Conservation (phyloP, 371 early-diverging fungal genomes). For the Syncephalastrum racemosum region DNA sequence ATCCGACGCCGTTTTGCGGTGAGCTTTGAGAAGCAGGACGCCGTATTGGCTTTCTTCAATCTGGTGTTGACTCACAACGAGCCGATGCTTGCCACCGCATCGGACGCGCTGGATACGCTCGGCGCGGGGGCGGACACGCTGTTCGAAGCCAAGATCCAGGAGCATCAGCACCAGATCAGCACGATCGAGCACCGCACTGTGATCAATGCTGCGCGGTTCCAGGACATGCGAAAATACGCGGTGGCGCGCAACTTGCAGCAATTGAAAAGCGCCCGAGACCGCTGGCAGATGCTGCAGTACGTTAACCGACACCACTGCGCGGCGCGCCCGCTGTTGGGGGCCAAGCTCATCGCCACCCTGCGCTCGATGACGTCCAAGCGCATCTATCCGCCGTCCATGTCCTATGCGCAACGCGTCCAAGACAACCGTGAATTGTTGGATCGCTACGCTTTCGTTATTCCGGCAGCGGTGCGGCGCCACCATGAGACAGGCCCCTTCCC, state of each 20-base stretch:
- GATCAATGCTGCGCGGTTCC: constrained; percentile 22
- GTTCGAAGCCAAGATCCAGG: constrained; percentile 35
- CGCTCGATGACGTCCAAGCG: constrained; percentile 12
- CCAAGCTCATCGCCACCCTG: constrained; percentile 31
- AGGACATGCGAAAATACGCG: constrained; percentile 31
- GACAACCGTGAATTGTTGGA: constrained; percentile 48
- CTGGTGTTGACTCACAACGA: constrained; percentile 40
- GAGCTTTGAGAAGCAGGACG: constrained; percentile 22
- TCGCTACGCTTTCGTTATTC: constrained; percentile 73
- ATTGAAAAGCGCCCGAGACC: constrained; percentile 14
- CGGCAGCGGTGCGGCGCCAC: constrained; percentile 34
- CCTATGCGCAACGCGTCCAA: constrained; percentile 32
- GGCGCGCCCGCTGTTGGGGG: constrained; percentile 46
- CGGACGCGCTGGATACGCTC: constrained; percentile 33
- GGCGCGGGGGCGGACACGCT: constrained; percentile 39
- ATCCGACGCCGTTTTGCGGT: constrained; percentile 47
- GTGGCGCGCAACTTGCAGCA: constrained; percentile 31
- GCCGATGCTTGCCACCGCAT: constrained; percentile 30
- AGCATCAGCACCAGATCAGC: constrained; percentile 21
- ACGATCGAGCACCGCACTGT: constrained; percentile 34
- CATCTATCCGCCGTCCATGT: neutral
- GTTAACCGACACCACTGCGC: constrained; percentile 41
- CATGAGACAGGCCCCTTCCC: constrained; percentile 14
- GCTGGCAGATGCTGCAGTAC: constrained; percentile 38
- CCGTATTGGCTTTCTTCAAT: constrained; percentile 49